Percentiles rank a stretch among this genome's conserved stretches.
Conservation (phyloP, 1,139 yeast genomes). For the Pichia sp. region DNA sequence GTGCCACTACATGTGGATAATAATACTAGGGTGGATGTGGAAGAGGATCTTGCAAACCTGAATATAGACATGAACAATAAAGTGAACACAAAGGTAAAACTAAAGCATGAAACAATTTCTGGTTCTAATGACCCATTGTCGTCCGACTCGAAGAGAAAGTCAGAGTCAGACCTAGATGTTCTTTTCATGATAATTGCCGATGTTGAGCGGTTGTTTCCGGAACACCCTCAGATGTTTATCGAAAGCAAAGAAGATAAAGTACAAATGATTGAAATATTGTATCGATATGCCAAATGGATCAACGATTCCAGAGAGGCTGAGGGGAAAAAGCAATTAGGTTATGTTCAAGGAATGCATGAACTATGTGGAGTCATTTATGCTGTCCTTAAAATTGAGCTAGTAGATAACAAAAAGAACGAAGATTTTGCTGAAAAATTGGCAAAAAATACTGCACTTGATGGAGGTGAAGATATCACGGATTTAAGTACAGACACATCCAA, state of each 20-base stretch:
- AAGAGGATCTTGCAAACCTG: conserved; percentile 12
- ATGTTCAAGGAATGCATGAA: conserved; percentile 72
- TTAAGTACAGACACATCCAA: background rate
- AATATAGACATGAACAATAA: conserved; percentile 2
- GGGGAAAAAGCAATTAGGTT: conserved; percentile 34
- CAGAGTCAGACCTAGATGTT: conserved; percentile 29
- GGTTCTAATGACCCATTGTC: conserved; percentile 10
- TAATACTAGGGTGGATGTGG: conserved; percentile 1
- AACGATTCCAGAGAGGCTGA: conserved; percentile 36
- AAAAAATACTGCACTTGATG: conserved; percentile 7
- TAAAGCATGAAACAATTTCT: background rate
- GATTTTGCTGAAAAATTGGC: conserved; percentile 17
- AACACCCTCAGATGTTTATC: conserved; percentile 49
- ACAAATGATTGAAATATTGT: conserved; percentile 49
- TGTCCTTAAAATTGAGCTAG: conserved; percentile 17
- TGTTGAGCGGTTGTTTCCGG: conserved; percentile 56
- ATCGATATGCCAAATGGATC: conserved; percentile 43
- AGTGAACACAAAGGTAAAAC: background rate
- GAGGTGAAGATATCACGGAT: conserved; percentile 5
- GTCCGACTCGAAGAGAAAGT: background rate
- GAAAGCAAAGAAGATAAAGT: conserved; percentile 34
- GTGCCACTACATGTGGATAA: background rate
- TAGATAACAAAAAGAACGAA: background rate
- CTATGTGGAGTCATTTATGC: conserved; percentile 56
- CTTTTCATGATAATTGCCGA: conserved; percentile 56